Evolutionary conservation across 1,284 basidiomycete genomes (phyloP).

Genomic region (Fomes fomentarius): DNA sequence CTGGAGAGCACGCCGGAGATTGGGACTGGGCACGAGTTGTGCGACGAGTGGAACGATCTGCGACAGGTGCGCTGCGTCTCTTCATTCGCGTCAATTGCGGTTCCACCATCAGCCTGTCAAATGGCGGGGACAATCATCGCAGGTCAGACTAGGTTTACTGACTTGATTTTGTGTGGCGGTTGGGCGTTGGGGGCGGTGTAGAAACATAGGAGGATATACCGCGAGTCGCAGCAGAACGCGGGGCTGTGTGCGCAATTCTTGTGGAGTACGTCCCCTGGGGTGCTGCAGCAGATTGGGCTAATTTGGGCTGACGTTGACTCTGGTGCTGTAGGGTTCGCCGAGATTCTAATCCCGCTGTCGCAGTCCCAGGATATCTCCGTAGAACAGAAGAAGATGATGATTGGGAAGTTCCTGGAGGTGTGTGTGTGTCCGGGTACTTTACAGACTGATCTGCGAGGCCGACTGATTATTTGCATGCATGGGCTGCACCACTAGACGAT

Average conservation of each 20-base stretch:
- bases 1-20: slow-evolving; percentile 33
- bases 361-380: slow-evolving; percentile 26
- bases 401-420: slow-evolving; percentile 36
- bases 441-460: no score
- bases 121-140: no score
- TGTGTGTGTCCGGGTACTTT: no score
- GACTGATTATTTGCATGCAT: neutral
- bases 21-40: slow-evolving; percentile 27
- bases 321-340: slow-evolving; percentile 28
- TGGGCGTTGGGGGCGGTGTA: neutral
- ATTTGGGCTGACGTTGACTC: neutral
- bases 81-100: no score
- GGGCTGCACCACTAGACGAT: slow-evolving; percentile 31
- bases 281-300: neutral
- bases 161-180: neutral
- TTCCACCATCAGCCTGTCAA: no score
- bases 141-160: no score
- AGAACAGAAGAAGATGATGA: slow-evolving; percentile 35
- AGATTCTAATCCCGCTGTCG: slow-evolving; percentile 32
- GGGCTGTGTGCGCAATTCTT: slow-evolving; percentile 33
- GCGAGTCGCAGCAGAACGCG: slow-evolving; percentile 33
- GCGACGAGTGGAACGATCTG: slow-evolving; percentile 28
- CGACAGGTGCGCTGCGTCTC: slow-evolving; percentile 23
- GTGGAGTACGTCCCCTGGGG: slow-evolving; percentile 22
- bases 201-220: slow-evolving; percentile 30